phyloP scores from a whole-genome alignment of 352 stramenopile species.

The Phytopythium ostracodes region DNA sequence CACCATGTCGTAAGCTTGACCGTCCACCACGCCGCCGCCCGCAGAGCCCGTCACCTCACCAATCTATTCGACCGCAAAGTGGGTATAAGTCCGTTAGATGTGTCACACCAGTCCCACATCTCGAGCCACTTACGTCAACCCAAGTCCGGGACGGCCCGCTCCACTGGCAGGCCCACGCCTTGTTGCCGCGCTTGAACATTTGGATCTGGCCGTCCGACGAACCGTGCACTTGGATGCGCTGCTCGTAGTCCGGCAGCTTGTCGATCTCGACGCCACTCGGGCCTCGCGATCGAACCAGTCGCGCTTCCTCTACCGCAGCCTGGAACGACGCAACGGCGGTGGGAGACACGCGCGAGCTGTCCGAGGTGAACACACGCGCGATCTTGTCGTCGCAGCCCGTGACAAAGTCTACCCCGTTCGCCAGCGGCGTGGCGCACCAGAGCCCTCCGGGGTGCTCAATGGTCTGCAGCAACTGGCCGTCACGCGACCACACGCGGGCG shows the following conservation, averaged over 20 bases:
- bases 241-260: conserved; percentile 92
- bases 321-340: conserved; percentile 62
- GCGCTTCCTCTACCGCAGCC: conserved; percentile 52
- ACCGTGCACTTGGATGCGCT: conserved; percentile 64
- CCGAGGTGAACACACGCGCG: conserved; percentile 89
- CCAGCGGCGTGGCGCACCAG: conserved; percentile 78
- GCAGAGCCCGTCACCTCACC: conserved; percentile 84
- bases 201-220: conserved; percentile 94
- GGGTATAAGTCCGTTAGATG: background rate
- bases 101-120: background rate
- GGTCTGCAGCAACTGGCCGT: conserved; percentile 62
- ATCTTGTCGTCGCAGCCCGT: conserved; percentile 94
- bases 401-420: conserved; percentile 85
- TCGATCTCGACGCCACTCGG: conserved; percentile 92
- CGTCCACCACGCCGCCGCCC: conserved; percentile 87
- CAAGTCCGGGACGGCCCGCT: conserved; percentile 87
- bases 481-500: conserved; percentile 58
- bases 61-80: conserved; percentile 37
- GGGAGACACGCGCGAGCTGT: conserved; percentile 62
- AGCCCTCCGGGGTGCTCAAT: conserved; percentile 83
- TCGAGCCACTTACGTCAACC: conserved; percentile 87
- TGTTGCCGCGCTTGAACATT: conserved; percentile 93
- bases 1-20: conserved; percentile 93
- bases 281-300: conserved; percentile 59
- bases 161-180: conserved; percentile 96